Evolutionary conservation across 163 green algal genomes (phyloP), one percentile per base, ranked within the genome.

Genomic region (Smithsoniella earleae): DNA sequence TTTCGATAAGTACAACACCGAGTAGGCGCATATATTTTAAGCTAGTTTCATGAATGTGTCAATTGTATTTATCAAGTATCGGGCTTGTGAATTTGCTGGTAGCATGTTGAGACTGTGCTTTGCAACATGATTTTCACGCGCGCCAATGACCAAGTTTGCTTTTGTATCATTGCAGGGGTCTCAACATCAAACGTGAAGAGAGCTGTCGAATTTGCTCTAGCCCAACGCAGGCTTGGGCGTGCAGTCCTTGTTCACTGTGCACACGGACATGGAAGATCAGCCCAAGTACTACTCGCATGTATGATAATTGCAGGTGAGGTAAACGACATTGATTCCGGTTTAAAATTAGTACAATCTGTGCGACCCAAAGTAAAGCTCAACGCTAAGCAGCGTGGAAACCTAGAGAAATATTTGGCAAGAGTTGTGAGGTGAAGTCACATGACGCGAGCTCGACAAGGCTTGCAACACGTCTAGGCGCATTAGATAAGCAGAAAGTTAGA

Each of bases 181-280:
- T 1, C 58, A 25, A 5, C 58, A 34, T n/a, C n/a, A n/a, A 36
- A 69, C 25, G 25, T 69, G 8, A 69, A 38, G 58, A 69, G 25
- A 43, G 58, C 27, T n/a, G 58, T 69, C 5, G 58, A 69, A 30
- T 69, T 69, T 69, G 58, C 58, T 13, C 6, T 69, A 33, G 27
- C 38, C 16, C 58, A 69, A 13, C 58, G 58, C 16, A 33, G 58
- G n/a, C 58, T 69, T 5, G 58, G 58, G 8, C 58, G 58, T 43
- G 58, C 58, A 45, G 58, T 69, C 18, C 58, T 69, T 8, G 58
- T 69, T 5, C 58, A 69, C 25, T 69, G 58, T 34, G 58, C 58
- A 5, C 58, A 69, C 34, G 58, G 58, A 16, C 58, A 69, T 38
- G 58, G 58, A 22, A 30, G 58, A 16, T 69, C 58, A 36, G 58